A percentile compares a stretch with the other conserved stretches of the same genome.
phyloP scores from a whole-genome alignment of 352 stramenopile genomes.

The Globisporangium recalcitrans region DNA sequence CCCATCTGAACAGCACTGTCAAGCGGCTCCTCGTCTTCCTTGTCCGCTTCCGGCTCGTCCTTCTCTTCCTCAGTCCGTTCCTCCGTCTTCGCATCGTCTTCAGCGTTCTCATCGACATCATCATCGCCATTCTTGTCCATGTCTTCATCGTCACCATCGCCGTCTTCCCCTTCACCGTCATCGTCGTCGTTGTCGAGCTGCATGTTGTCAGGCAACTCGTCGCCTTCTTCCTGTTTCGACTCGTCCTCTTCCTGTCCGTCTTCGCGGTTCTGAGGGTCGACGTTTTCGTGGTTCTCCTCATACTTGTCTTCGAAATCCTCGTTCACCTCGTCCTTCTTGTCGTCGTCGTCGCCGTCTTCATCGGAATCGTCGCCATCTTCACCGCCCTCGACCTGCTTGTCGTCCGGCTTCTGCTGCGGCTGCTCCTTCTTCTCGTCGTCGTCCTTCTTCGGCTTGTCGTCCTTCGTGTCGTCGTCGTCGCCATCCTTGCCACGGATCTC shows the following conservation, averaged over 20 bases:
- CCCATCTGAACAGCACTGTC: constrained; percentile 68
- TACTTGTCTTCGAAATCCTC: constrained; percentile 89
- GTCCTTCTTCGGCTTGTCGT: constrained; percentile 53
- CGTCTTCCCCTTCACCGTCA: constrained; percentile 34
- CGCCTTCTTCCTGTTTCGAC: constrained; percentile 52
- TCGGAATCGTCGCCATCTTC: constrained; percentile 37
- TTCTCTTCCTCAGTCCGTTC: constrained; percentile 42
- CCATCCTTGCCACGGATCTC: constrained; percentile 88
- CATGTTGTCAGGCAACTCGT: constrained; percentile 83
- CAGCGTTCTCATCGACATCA: constrained; percentile 24
- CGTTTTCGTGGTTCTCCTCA: constrained; percentile 60
- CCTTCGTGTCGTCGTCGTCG: constrained; percentile 80
- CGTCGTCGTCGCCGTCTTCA: constrained; percentile 37
- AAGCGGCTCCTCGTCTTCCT: constrained; percentile 64
- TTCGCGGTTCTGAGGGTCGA: constrained; percentile 54
- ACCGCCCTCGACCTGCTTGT: constrained; percentile 43
- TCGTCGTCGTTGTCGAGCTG: constrained; percentile 65
- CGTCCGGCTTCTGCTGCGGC: constrained; percentile 27
- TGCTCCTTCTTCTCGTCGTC: constrained; percentile 37
- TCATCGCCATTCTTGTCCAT: constrained; percentile 47
- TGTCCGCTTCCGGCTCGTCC: constrained; percentile 51
- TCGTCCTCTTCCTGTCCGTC: constrained; percentile 41
- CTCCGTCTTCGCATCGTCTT: constrained; percentile 34
- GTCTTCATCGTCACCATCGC: constrained; percentile 40
- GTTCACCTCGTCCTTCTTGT: constrained; percentile 86